Conservation (phyloP, 257 asterid species). For the Rubia yunnanensis region DNA sequence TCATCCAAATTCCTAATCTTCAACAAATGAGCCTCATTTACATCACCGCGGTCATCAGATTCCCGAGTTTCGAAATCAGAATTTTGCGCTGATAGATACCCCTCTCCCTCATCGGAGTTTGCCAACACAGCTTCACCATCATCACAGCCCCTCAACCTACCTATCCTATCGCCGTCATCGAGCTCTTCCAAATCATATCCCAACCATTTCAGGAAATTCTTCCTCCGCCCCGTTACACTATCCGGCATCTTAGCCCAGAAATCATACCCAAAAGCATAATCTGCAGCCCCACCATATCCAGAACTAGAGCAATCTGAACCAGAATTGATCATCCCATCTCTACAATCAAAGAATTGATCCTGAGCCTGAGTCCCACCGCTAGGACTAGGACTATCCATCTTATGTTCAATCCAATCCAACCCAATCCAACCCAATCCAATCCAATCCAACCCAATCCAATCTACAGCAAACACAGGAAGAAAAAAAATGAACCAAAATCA, state of each 20-base stretch:
- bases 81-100: constrained; percentile 35
- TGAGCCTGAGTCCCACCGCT: constrained; percentile 36
- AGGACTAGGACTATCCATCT: constrained; percentile 38
- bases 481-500: background rate
- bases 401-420: constrained; percentile 6
- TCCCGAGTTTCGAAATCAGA: constrained; percentile 26
- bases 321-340: constrained; percentile 43
- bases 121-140: constrained; percentile 37
- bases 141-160: constrained; percentile 31
- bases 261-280: constrained; percentile 48
- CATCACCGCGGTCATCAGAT: constrained; percentile 22
- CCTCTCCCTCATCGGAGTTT: constrained; percentile 33
- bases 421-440: background rate
- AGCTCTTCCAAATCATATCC: constrained; percentile 42
- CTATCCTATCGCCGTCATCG: constrained; percentile 14
- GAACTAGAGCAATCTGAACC: constrained; percentile 46
- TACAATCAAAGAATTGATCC: constrained; percentile 57
- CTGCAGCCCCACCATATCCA: constrained; percentile 21
- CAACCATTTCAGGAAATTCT: constrained; percentile 52
- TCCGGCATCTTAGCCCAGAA: constrained; percentile 57
- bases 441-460: constrained; percentile 23
- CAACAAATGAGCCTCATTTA: constrained; percentile 25
- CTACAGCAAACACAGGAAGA: constrained; percentile 13
- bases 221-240: constrained; percentile 61
- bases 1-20: constrained; percentile 40